Conservation (phyloP, 768 basidiomycete species). For the Russula sp. region DNA sequence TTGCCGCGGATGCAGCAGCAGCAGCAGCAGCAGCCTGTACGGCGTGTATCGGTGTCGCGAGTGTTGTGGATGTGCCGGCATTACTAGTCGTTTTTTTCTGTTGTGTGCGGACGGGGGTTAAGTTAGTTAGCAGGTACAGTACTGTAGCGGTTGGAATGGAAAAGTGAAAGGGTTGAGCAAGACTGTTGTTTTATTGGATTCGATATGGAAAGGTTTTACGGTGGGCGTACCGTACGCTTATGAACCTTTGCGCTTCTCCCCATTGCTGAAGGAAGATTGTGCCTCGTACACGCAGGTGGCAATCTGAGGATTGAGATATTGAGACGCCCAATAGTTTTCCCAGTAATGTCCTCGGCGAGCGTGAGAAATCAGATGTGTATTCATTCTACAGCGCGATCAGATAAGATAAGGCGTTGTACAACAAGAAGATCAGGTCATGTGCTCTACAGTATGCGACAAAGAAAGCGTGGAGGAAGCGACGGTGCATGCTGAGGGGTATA, state of each 20-base stretch:
- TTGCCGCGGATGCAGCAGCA: slow-evolving; percentile 27
- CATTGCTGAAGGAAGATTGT: slow-evolving; percentile 40
- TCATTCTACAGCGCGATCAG: background rate
- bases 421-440: background rate
- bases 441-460: slow-evolving; percentile 13
- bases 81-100: slow-evolving; percentile 34
- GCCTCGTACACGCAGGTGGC: background rate
- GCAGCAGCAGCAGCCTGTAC: slow-evolving; percentile 10
- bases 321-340: too few relatives aligned
- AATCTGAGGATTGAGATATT: background rate
- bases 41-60: slow-evolving; percentile 15
- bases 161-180: background rate
- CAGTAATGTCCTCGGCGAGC: background rate
- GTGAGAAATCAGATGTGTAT: background rate
- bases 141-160: background rate
- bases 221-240: slow-evolving; percentile 51
- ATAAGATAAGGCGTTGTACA: slow-evolving; percentile 25
- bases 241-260: slow-evolving; percentile 66
- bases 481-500: slow-evolving; percentile 1
- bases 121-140: background rate
- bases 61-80: slow-evolving; percentile 10
- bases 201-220: background rate
- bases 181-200: background rate
- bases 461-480: background rate
- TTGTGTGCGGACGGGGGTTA: background rate